Conservation (phyloP, 2,329 filamentous ascomycete species). For the Lasiodiplodia sp. region DNA sequence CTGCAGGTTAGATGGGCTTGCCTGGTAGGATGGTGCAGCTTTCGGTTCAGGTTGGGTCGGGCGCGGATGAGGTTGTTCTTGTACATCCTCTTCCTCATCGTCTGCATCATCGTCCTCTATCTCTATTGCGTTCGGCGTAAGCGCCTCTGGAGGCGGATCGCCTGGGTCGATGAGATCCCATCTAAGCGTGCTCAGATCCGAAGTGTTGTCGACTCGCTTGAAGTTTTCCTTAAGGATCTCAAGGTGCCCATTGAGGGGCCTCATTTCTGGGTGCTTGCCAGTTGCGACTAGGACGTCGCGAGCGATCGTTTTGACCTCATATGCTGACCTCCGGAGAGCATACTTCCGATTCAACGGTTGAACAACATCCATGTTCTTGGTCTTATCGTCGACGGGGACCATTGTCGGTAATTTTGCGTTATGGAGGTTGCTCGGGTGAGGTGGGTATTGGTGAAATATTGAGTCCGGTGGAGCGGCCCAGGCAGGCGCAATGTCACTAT, state of each 20-base stretch:
- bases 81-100: conserved; percentile 38
- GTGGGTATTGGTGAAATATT: not conserved
- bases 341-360: conserved; percentile 56
- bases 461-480: conserved; percentile 19
- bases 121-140: conserved; percentile 38
- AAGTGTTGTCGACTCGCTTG: conserved; percentile 51
- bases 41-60: not conserved
- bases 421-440: not conserved
- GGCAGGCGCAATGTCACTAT: conserved; percentile 10
- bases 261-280: conserved; percentile 67
- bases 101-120: conserved; percentile 42
- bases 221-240: conserved; percentile 55
- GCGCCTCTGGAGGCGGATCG: conserved; percentile 50
- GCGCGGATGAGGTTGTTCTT: conserved; percentile 11
- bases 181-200: conserved; percentile 65
- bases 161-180: conserved; percentile 70
- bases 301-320: conserved; percentile 69
- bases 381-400: conserved; percentile 30
- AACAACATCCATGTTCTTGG: conserved; percentile 44
- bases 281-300: conserved; percentile 68
- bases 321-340: conserved; percentile 58
- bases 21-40: not conserved
- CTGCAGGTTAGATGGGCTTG: not conserved
- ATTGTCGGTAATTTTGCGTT: not conserved
- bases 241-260: conserved; percentile 67